These are phyloP conservation scores for Aureobasidium uvarum DNA, from an alignment of 2,329 filamentous ascomycete species.

Conservation along the genomic window DNA sequence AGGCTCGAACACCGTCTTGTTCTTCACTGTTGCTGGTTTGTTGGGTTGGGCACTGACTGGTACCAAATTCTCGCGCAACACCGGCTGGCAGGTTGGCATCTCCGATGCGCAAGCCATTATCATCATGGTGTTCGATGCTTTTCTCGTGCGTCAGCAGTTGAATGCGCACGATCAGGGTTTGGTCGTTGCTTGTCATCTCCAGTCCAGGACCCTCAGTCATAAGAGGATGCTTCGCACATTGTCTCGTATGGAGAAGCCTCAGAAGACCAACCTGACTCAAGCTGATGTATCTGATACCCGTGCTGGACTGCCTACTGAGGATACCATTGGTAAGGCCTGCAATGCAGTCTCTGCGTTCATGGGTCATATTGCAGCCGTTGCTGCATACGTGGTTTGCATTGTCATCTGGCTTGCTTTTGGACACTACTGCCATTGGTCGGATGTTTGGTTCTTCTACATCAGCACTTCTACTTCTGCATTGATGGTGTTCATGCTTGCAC, in stretches of 20 bases:
- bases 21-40: background rate
- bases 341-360: background rate
- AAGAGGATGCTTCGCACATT: background rate
- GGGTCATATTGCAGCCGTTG: background rate
- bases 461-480: background rate
- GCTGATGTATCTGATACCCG: too few relatives aligned
- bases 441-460: slow-evolving; percentile 10
- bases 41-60: background rate
- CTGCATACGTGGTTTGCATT: background rate
- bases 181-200: background rate
- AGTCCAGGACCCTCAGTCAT: background rate
- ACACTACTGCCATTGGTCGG: background rate
- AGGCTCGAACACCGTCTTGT: background rate
- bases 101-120: slow-evolving; percentile 5
- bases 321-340: background rate
- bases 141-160: background rate
- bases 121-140: slow-evolving; percentile 13
- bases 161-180: background rate
- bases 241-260: background rate
- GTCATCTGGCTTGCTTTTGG: background rate
- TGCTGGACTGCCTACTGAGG: background rate
- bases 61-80: background rate
- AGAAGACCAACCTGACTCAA: background rate
- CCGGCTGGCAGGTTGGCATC: slow-evolving; percentile 5
- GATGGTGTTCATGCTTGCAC: background rate